Percentiles rank a stretch among this genome's conserved stretches.
phyloP scores from a whole-genome alignment of 2,329 filamentous ascomycete species.

The Cladophialophora exuberans region DNA sequence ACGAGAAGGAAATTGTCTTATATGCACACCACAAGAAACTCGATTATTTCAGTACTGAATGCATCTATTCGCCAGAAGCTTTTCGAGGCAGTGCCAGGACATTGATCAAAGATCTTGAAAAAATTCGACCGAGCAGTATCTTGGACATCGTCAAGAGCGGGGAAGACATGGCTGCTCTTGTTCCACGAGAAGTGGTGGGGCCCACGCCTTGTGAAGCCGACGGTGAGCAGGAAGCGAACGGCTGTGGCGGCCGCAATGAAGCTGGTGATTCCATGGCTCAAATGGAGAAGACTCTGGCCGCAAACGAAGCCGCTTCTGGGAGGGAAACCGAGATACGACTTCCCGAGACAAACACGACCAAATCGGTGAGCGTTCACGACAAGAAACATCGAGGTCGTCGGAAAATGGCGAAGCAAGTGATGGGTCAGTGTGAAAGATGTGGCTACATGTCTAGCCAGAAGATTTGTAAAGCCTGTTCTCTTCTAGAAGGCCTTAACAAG shows the following conservation, averaged over 20 bases:
- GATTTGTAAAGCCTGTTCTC: constrained; percentile 88
- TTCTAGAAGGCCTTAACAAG: constrained; percentile 90
- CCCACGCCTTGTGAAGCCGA: constrained; percentile 37
- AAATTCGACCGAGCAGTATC: constrained; percentile 89
- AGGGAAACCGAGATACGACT: constrained; percentile 69
- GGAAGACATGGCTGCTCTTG: constrained; percentile 92
- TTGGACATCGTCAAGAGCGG: constrained; percentile 92
- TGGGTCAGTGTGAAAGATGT: constrained; percentile 83
- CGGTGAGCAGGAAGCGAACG: constrained; percentile 56
- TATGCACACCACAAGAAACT: constrained; percentile 97
- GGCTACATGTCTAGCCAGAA: constrained; percentile 95
- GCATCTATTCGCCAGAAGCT: constrained; percentile 96
- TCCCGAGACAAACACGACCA: constrained; percentile 16
- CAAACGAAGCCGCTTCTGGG: constrained; percentile 62
- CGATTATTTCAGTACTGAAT: constrained; percentile 98
- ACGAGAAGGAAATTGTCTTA: constrained; percentile 98
- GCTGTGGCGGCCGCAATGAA: constrained; percentile 72
- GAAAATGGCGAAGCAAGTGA: constrained; percentile 65
- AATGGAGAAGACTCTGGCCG: constrained; percentile 74
- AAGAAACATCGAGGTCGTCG: constrained; percentile 35
- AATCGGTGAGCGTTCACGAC: constrained; percentile 27
- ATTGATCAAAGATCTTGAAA: constrained; percentile 93
- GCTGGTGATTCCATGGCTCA: constrained; percentile 77
- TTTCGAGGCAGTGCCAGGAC: constrained; percentile 90
- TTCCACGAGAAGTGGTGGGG: constrained; percentile 62